Evolutionary conservation across 805 yeast genomes (phyloP), one percentile per base, ranked within the genome.

Genomic region (Maudiozyma serrabonitensis): DNA sequence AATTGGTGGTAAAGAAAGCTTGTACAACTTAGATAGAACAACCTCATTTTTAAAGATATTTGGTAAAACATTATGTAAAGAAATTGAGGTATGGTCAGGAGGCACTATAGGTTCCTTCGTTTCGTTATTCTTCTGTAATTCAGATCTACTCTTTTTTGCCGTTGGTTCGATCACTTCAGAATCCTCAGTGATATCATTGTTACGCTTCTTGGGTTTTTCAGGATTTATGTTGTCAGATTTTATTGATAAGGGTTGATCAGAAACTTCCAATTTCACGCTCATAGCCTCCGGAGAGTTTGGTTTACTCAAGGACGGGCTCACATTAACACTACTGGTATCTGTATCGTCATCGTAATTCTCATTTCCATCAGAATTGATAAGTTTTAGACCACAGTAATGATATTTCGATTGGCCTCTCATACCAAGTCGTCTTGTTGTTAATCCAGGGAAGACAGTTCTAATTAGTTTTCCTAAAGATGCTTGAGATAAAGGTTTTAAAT

Each of bases 401-500:
- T 89, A 89, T 61, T 84, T 84, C 19, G 91, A 81, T 59, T 82
- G 84, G 2, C 90, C 90, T 46, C 95, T 73, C 63, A 82, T 79
- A 1, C 96, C 96, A 47, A 88, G 70, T 48, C 96, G 74, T 54
- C 95, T 75, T 0, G 93, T 84, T 31, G 81, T 79, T 52, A 87
- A 70, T 48, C 72, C 70, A 0, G 95, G 93, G 57, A 76, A 84
- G 4, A 79, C 66, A 4, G 81, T 69, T 50, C 82, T 72, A 18
- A 86, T 87, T 41, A 84, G 68, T 58, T 83, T 85, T 4, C 95
- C 95, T 59, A 87, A 78, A 2, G 86, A 79, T 1, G 95, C 91
- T 28, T 87, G 89, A 37, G 83, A 78, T 49, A 85, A 67, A 1
- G 95, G 73, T 48, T 76, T 75, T 40, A 84, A 59, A 6, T 72